A percentile compares a stretch with the other conserved stretches of the same genome.
These are phyloP conservation scores for Exophiala bonariae DNA, from an alignment of 2,329 filamentous ascomycete species.

Conservation along the genomic window DNA sequence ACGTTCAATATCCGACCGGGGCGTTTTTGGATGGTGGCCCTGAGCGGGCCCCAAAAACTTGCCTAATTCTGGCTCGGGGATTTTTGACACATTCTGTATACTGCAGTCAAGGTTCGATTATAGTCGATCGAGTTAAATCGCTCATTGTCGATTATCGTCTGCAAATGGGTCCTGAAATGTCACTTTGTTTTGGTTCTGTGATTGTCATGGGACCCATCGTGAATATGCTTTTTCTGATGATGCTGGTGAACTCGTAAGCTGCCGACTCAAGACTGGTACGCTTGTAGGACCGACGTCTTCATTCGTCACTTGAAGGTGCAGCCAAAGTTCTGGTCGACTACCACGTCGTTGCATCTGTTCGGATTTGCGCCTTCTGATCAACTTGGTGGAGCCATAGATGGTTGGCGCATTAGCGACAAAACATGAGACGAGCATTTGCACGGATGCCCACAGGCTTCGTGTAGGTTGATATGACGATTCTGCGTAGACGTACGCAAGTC, in stretches of 20 bases:
- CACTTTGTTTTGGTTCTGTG: not conserved
- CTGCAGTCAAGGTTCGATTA: too few relatives aligned
- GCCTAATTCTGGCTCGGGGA: too few relatives aligned
- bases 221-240: slow-evolving; percentile 17
- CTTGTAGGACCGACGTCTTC: slow-evolving; percentile 5
- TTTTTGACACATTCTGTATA: too few relatives aligned
- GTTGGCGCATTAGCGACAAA: slow-evolving; percentile 43
- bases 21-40: too few relatives aligned
- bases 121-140: too few relatives aligned
- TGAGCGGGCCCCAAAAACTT: too few relatives aligned
- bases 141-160: too few relatives aligned
- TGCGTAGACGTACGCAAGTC: slow-evolving; percentile 39
- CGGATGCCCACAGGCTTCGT: slow-evolving; percentile 41
- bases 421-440: slow-evolving; percentile 35
- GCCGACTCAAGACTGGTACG: slow-evolving; percentile 10
- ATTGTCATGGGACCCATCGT: slow-evolving; percentile 15
- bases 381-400: slow-evolving; percentile 29
- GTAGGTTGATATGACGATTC: slow-evolving; percentile 37
- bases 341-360: slow-evolving; percentile 16
- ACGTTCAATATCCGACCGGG: too few relatives aligned
- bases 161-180: too few relatives aligned
- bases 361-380: slow-evolving; percentile 19
- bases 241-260: slow-evolving; percentile 6
- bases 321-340: slow-evolving; percentile 24
- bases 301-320: slow-evolving; percentile 17